phyloP scores from a whole-genome alignment of 148 eudicot genomes.

The Silene uniflora region DNA sequence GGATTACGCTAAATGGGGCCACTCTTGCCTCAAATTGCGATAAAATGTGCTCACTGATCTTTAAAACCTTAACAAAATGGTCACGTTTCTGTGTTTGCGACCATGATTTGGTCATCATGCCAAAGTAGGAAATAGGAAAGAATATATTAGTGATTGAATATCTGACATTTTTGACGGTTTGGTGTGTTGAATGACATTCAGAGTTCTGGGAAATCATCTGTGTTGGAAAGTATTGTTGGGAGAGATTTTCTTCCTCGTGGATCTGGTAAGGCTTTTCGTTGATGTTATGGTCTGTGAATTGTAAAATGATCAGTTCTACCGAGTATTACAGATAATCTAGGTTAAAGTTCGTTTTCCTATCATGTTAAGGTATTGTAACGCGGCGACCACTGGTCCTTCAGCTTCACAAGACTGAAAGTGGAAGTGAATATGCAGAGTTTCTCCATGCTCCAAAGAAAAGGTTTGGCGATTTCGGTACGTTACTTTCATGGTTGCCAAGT shows the following conservation, averaged over 20 bases:
- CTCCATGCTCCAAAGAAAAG: constrained; percentile 79
- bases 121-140: neutral
- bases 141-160: neutral
- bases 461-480: constrained; percentile 76
- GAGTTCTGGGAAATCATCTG: constrained; percentile 99
- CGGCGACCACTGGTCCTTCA: constrained; percentile 94
- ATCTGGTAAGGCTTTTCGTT: constrained; percentile 52
- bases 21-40: neutral
- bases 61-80: no score
- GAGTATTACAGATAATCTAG: neutral
- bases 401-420: constrained; percentile 78
- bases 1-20: neutral
- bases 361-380: constrained; percentile 73
- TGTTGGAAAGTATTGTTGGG: constrained; percentile 90
- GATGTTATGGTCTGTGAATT: neutral
- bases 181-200: constrained; percentile 20
- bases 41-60: no score
- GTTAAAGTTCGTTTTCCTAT: neutral
- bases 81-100: no score
- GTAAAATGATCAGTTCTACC: neutral
- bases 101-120: neutral
- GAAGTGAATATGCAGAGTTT: constrained; percentile 91
- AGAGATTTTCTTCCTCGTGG: constrained; percentile 99
- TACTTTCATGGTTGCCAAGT: neutral
- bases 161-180: constrained; percentile 10